Percentiles rank a stretch among this genome's conserved stretches.
These are phyloP conservation scores for Coemansia sp. DNA, from an alignment of 192 early-diverging fungal species.

Conservation along the genomic window DNA sequence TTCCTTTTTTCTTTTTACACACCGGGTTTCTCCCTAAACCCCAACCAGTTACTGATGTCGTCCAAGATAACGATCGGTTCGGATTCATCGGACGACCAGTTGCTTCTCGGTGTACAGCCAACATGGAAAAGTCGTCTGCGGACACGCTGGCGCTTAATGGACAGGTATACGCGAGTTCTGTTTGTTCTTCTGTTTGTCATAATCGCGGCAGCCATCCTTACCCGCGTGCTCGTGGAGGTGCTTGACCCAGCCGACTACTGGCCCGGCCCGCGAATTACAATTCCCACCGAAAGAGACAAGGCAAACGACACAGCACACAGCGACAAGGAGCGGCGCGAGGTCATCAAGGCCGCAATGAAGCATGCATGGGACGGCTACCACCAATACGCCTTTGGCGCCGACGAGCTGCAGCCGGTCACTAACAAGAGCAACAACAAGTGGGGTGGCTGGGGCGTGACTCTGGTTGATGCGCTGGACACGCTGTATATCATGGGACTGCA, in stretches of 20 bases:
- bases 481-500: conserved; percentile 81
- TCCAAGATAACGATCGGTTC: conserved; percentile 25
- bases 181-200: conserved; percentile 24
- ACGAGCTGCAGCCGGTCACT: conserved; percentile 52
- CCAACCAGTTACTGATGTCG: conserved; percentile 12
- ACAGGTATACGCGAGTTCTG: conserved; percentile 31
- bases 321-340: conserved; percentile 37
- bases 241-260: conserved; percentile 36
- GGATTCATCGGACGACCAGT: conserved; percentile 20
- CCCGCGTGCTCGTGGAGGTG: conserved; percentile 33
- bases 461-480: conserved; percentile 88
- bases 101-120: conserved; percentile 22
- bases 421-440: conserved; percentile 49
- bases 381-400: conserved; percentile 47
- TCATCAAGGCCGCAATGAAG: conserved; percentile 46
- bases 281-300: conserved; percentile 27
- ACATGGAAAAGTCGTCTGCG: conserved; percentile 23
- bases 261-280: conserved; percentile 35
- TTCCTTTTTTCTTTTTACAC: background rate
- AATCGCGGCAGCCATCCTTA: conserved; percentile 15
- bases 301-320: conserved; percentile 17
- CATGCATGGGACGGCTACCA: conserved; percentile 55
- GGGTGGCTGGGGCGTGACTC: conserved; percentile 63
- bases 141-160: conserved; percentile 37
- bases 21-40: background rate